Evolutionary conservation across 441 rosid genomes (phyloP).

Genomic region (Populus tomentosa): DNA sequence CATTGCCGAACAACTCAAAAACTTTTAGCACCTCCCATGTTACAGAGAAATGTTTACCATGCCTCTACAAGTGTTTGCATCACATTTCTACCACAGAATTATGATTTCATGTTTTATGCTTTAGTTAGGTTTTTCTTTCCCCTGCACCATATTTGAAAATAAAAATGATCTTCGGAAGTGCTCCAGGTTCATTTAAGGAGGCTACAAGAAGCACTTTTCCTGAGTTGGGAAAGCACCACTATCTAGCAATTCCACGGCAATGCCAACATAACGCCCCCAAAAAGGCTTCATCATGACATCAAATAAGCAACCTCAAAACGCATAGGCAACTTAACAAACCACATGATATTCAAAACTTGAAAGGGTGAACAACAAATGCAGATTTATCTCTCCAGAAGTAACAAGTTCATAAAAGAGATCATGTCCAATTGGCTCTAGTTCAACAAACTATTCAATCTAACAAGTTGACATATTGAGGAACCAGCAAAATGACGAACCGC

Average conservation of each 20-base stretch:
- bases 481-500: not conserved
- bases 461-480: not conserved
- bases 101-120: not conserved
- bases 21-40: not conserved
- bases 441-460: not conserved
- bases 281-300: not conserved
- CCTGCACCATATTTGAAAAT: not conserved
- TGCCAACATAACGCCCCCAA: not conserved
- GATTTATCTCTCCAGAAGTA: not conserved
- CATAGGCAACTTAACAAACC: not conserved
- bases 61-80: not conserved
- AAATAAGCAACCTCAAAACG: not conserved
- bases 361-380: not conserved
- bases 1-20: not conserved
- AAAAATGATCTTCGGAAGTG: no score
- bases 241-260: not conserved
- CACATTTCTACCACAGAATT: not conserved
- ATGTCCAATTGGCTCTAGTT: not conserved
- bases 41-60: not conserved
- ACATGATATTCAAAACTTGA: not conserved
- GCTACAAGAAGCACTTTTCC: not conserved
- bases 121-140: not conserved
- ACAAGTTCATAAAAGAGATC: not conserved
- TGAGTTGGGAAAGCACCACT: not conserved
- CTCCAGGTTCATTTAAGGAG: no score